Conservation (phyloP, 495 filamentous ascomycete genomes). For the Penicillium pulvis region DNA sequence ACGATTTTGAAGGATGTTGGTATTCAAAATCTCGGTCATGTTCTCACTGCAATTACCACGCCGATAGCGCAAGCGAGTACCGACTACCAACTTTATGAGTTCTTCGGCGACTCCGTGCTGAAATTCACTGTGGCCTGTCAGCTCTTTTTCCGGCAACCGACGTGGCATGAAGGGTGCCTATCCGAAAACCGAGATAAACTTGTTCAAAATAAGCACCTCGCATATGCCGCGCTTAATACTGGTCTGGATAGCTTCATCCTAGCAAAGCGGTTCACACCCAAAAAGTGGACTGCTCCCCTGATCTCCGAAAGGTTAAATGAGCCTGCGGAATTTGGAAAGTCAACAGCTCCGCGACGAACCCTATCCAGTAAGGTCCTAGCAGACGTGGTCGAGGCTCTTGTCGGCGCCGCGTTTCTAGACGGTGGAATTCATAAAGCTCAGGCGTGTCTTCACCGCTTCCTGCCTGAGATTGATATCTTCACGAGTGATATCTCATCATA, state of each 20-base stretch:
- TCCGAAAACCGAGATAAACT: conserved; percentile 66
- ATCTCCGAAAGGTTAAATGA: conserved; percentile 41
- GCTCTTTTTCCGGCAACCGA: conserved; percentile 63
- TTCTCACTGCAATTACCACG: conserved; percentile 74
- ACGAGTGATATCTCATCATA: conserved; percentile 7
- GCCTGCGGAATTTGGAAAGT: conserved; percentile 6
- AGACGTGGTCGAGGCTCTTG: conserved; percentile 85
- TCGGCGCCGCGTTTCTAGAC: conserved; percentile 75
- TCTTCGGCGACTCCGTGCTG: conserved; percentile 84
- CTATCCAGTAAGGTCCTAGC: conserved; percentile 82
- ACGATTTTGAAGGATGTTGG: conserved; percentile 58
- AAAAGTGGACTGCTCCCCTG: conserved; percentile 71
- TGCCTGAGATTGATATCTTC: conserved; percentile 55
- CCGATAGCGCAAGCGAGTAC: conserved; percentile 59
- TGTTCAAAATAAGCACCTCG: conserved; percentile 72
- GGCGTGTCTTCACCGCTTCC: conserved; percentile 63
- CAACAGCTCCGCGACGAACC: conserved; percentile 24
- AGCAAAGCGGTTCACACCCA: conserved; percentile 62
- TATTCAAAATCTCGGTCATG: conserved; percentile 56
- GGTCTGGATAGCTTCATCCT: conserved; percentile 78
- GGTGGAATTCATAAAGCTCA: conserved; percentile 65
- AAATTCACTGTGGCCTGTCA: conserved; percentile 73
- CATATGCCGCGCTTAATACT: conserved; percentile 58
- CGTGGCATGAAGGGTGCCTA: conserved; percentile 80
- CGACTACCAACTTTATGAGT: conserved; percentile 88